phyloP scores from a whole-genome alignment of 1,139 yeast genomes.

The Kodamaea suecica region DNA sequence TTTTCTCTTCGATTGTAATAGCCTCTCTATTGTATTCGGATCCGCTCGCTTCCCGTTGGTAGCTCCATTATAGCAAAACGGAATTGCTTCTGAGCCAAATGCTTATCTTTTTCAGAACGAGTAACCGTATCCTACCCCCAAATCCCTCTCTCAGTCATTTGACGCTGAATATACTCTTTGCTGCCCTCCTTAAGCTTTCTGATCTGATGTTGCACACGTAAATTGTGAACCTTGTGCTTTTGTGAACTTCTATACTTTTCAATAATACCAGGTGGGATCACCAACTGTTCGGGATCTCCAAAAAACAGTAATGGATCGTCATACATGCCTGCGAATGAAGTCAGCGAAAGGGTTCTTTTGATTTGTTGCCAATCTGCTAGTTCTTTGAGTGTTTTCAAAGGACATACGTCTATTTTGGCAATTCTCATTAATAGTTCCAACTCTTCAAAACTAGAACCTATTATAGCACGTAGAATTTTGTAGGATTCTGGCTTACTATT shows the following conservation, averaged over 20 bases:
- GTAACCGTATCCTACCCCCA: too few relatives aligned
- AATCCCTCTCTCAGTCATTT: slow-evolving; percentile 19
- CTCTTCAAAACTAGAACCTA: slow-evolving; percentile 10
- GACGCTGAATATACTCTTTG: slow-evolving; percentile 16
- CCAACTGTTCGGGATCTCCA: slow-evolving; percentile 2
- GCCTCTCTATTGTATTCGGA: too few relatives aligned
- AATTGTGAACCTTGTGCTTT: slow-evolving; percentile 10
- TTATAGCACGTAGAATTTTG: slow-evolving; percentile 25
- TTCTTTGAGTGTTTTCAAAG: slow-evolving; percentile 12
- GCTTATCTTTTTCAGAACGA: too few relatives aligned
- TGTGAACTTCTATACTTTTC: slow-evolving; percentile 9
- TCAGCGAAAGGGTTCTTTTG: slow-evolving; percentile 7
- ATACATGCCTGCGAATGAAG: not conserved
- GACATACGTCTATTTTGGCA: slow-evolving; percentile 8
- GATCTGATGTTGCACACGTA: slow-evolving; percentile 14
- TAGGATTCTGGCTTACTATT: slow-evolving; percentile 25
- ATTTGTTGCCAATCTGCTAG: slow-evolving; percentile 15
- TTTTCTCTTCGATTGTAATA: too few relatives aligned
- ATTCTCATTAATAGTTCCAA: slow-evolving; percentile 5
- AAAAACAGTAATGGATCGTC: slow-evolving; percentile 5
- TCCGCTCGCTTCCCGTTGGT: too few relatives aligned
- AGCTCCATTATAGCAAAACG: too few relatives aligned
- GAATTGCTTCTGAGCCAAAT: too few relatives aligned
- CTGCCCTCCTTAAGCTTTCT: slow-evolving; percentile 18
- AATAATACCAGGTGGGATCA: slow-evolving; percentile 5